A percentile compares a stretch with the other conserved stretches of the same genome.
Conservation (phyloP, 2,329 filamentous ascomycete species). For the Emergomyces orientalis region DNA sequence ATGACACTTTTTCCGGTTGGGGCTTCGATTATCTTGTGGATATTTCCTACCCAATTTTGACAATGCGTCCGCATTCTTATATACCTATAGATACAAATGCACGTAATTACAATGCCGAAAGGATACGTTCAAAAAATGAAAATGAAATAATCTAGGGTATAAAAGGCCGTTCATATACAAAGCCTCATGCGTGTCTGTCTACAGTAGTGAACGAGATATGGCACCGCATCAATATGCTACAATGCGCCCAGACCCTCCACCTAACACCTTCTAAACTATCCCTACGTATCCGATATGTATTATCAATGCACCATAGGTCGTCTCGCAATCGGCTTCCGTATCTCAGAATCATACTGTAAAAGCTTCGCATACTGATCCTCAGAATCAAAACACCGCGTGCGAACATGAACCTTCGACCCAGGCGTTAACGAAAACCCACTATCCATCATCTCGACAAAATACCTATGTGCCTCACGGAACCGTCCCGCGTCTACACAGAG, state of each 20-base stretch:
- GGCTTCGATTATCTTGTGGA: too few relatives aligned
- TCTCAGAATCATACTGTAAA: slow-evolving; percentile 24
- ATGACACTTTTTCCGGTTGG: neutral
- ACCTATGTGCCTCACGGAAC: slow-evolving; percentile 30
- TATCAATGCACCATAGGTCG: neutral
- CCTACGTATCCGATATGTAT: neutral
- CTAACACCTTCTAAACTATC: neutral
- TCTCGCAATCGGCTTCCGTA: slow-evolving; percentile 17
- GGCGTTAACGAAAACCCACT: slow-evolving; percentile 23
- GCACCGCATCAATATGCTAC: neutral
- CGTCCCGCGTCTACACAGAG: slow-evolving; percentile 42
- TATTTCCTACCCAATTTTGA: neutral
- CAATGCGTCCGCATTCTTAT: neutral
- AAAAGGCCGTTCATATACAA: neutral
- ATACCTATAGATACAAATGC: neutral
- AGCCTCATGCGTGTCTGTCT: neutral
- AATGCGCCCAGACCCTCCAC: neutral
- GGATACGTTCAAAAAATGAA: neutral
- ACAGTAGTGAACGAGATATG: neutral
- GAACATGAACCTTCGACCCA: slow-evolving; percentile 22
- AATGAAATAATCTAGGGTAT: neutral
- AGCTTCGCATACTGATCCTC: slow-evolving; percentile 25
- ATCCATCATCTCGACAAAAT: slow-evolving; percentile 30
- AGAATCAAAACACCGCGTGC: slow-evolving; percentile 22
- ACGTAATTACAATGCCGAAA: neutral